Evolutionary conservation across 176 grass and related monocot genomes (phyloP), one percentile per base, ranked within the genome.

Genomic region (Stipa capillata): DNA sequence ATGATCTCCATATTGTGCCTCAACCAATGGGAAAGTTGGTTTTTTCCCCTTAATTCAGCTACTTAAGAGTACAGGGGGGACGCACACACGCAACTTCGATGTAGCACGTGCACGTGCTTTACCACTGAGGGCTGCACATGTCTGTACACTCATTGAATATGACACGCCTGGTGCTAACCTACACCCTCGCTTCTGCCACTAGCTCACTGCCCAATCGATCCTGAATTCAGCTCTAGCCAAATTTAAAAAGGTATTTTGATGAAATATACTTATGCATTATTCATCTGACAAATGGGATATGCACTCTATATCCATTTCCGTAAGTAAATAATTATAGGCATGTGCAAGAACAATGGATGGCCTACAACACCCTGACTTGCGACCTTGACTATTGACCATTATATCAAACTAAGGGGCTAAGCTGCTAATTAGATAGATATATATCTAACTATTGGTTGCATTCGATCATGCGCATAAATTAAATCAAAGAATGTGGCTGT

Each of bases 401-500:
- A 75, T 29, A 61, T 87, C 85, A 69, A 81, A 87, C 42, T 58
- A 87, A 81, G 78, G 76, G 60, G 53, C 68, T 76, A 75, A 59
- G 18, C 8, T 67, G 23, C 33, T 40, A 61, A 50, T 33, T 39
- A 18, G 12, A 17, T 31, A 47, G 48, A 58, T 44, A 62, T 45
- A 75, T 35, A n/a, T n/a, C n/a, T n/a, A 58, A 72, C 20, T 73
- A 65, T 60, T 18, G 13, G 13, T 61, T 42, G 20, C 42, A 50
- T 81, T 31, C n/a, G n/a, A n/a, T n/a, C 78, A 68, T 57, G 60
- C 59, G 11, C 51, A 50, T 27, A 78, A 51, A 59, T 41, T 62
- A 49, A 27, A 63, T 34, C 24, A 65, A 60, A 12, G 11, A 13
- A 71, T 20, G 31, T 7, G 56, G 50, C 16, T 61, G 21, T 32